Base-by-base conservation (phyloP, 2,329 filamentous ascomycete species). In the Trichoderma brevicompactum region DNA sequence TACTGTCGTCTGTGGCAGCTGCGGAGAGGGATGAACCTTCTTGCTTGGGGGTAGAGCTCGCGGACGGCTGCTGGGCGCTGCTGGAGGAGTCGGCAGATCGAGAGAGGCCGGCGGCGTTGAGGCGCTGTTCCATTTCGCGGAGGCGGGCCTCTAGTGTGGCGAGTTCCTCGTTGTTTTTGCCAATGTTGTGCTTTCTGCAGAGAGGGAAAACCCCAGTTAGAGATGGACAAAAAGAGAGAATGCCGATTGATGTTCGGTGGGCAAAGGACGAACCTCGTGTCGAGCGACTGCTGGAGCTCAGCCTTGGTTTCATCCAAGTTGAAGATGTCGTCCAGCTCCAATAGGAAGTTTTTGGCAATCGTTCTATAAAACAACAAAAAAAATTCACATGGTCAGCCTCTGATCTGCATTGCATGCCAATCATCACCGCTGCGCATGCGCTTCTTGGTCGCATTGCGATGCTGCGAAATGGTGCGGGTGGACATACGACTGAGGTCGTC, bases 321-420 rank as follows among this genome's bases (percentile, higher is more conserved):
- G 82, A 97, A 97, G 71, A 96, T 90, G 75, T 92, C 90, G 82
- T 94, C 91, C 67, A 97, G 83, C 76, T 94, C 92, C 50, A 88
- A 83, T 66, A 92, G 94, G 80, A 97, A 97, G 75, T 90, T 92
- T 72, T 88, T 90, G 62, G 93, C 94, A 78, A 97, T 88, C 67
- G 92, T 95, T 69, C 94, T 97, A 78, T 53, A 68, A 38, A 62
- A 9, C 38, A 17, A 53, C 32, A 38, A 54, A 46, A 32, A 40
- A 49, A 53, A 28, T 2, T 2, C 7, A 43, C 12, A n/a, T 12
- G 4, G 12, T 53, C 48, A 53, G 38, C 36, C 17, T 19, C 44
- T 56, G 19, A n/a, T 60, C 17, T 49, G 32, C 44, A 38, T 48
- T 15, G 41, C 17, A 59, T 49, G 5, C 32, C 32, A 59, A 28